A percentile compares a stretch with the other conserved stretches of the same genome.
Conservation (phyloP, 768 basidiomycete genomes). For the Piloderma croceum region DNA sequence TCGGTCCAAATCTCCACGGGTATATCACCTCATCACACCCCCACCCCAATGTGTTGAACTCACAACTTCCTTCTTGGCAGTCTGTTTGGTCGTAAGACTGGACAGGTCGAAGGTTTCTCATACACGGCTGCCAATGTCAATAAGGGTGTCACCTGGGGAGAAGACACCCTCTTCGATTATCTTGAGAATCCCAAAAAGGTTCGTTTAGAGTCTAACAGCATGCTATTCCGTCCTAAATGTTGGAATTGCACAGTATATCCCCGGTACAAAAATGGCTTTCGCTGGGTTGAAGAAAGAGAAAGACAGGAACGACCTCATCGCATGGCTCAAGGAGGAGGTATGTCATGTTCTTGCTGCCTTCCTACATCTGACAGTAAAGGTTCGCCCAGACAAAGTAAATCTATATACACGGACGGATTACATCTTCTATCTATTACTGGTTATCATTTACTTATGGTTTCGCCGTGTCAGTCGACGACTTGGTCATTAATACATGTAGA, state of each 20-base stretch:
- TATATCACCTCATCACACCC: slow-evolving; percentile 30
- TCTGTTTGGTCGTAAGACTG: slow-evolving; percentile 80
- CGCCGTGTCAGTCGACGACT: no score
- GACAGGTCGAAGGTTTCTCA: slow-evolving; percentile 78
- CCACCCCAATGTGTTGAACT: not conserved
- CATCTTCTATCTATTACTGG: slow-evolving; percentile 1
- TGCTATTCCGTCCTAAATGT: not conserved
- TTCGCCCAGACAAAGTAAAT: slow-evolving; percentile 22
- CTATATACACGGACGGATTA: slow-evolving; percentile 16
- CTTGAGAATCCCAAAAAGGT: slow-evolving; percentile 98
- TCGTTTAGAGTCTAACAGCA: slow-evolving; percentile 15
- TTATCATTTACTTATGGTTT: slow-evolving; percentile 12
- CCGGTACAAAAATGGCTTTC: slow-evolving; percentile 98
- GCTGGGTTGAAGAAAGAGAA: slow-evolving; percentile 98
- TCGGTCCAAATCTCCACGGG: slow-evolving; percentile 95
- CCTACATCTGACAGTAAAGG: not conserved
- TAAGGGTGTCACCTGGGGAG: slow-evolving; percentile 86
- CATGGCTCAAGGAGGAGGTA: slow-evolving; percentile 73
- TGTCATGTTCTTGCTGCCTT: slow-evolving; percentile 21
- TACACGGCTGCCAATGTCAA: slow-evolving; percentile 95
- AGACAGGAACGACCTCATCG: slow-evolving; percentile 92
- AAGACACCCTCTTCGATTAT: slow-evolving; percentile 90
- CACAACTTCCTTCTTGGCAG: slow-evolving; percentile 37
- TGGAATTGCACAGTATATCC: slow-evolving; percentile 64
- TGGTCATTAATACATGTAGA: slow-evolving; percentile 33